Percentiles rank a stretch among this genome's conserved stretches.
Evolutionary conservation across 768 basidiomycete species (phyloP).

Genomic region (Pulveroboletus sp.): DNA sequence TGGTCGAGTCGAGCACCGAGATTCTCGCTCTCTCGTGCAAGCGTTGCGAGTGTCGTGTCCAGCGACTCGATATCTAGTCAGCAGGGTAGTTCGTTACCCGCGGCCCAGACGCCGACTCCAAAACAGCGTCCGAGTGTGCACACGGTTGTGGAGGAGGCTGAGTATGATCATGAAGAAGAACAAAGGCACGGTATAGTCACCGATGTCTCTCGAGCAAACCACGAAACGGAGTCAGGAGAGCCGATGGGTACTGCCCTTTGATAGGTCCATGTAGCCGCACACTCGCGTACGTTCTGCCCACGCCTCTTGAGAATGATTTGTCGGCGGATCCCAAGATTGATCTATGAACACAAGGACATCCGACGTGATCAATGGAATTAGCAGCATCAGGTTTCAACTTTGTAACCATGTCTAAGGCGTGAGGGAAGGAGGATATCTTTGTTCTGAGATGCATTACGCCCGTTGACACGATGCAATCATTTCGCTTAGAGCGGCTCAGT

Average conservation of each 20-base stretch:
- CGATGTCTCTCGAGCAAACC: constrained; percentile 1
- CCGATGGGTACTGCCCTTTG: constrained; percentile 31
- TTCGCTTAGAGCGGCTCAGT: not conserved
- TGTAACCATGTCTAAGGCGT: too few species aligned
- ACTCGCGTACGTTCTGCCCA: not conserved
- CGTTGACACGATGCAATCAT: not conserved
- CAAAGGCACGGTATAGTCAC: constrained; percentile 10
- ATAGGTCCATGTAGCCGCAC: constrained; percentile 2
- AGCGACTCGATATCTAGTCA: constrained; percentile 20
- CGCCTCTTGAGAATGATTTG: not conserved
- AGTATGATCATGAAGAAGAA: constrained; percentile 19
- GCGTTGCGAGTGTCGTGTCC: constrained; percentile 23
- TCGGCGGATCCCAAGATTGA: too few species aligned
- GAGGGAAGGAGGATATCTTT: not conserved
- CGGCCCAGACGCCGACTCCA: constrained; percentile 10
- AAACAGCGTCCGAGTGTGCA: constrained; percentile 17
- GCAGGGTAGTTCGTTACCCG: not conserved
- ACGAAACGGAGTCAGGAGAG: constrained; percentile 16
- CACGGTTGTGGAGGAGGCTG: constrained; percentile 26
- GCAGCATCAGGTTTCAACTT: too few species aligned
- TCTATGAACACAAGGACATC: too few species aligned
- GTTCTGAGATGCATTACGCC: not conserved
- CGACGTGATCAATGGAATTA: too few species aligned
- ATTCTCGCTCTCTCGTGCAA: constrained; percentile 35
- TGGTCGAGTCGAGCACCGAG: constrained; percentile 40